Percentiles rank a stretch among this genome's conserved stretches.
These are phyloP conservation scores for Linaria vulgaris DNA, from an alignment of 257 asterid species.

Conservation along the genomic window DNA sequence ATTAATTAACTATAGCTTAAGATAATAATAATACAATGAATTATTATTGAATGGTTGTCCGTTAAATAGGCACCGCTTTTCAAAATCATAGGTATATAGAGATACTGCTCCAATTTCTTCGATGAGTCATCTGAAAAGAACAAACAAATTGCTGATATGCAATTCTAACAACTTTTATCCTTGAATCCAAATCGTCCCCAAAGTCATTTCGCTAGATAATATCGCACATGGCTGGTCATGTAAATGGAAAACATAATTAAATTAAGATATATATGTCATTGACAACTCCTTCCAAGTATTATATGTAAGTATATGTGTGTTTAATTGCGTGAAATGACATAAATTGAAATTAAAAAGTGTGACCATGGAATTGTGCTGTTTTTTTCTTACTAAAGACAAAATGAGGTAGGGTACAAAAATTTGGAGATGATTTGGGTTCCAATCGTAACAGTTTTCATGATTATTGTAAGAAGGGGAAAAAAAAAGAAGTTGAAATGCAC, in stretches of 20 bases:
- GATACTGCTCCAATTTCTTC: conserved; percentile 20
- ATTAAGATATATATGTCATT: conserved; percentile 34
- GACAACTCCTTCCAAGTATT: conserved; percentile 15
- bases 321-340: no score
- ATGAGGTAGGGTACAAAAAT: conserved; percentile 27
- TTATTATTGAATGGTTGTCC: conserved; percentile 15
- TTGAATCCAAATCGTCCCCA: conserved; percentile 35
- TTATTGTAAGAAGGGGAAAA: conserved; percentile 1
- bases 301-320: no score
- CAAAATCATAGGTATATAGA: neutral
- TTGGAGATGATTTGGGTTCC: conserved; percentile 19
- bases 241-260: conserved; percentile 7
- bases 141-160: conserved; percentile 43
- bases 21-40: neutral
- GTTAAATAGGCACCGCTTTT: conserved; percentile 15
- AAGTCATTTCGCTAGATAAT: conserved; percentile 42
- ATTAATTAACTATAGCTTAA: neutral
- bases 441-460: neutral
- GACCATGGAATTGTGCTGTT: conserved; percentile 23
- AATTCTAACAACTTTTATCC: conserved; percentile 42
- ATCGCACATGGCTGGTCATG: conserved; percentile 21
- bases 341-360: conserved; percentile 28
- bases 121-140: conserved; percentile 28
- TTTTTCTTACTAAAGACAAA: conserved; percentile 27
- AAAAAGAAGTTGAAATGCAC: conserved; percentile 1